A percentile compares a stretch with the other conserved stretches of the same genome.
These are phyloP conservation scores for Puccinia polysora DNA, from an alignment of 1,284 basidiomycete genomes.

Conservation along the genomic window DNA sequence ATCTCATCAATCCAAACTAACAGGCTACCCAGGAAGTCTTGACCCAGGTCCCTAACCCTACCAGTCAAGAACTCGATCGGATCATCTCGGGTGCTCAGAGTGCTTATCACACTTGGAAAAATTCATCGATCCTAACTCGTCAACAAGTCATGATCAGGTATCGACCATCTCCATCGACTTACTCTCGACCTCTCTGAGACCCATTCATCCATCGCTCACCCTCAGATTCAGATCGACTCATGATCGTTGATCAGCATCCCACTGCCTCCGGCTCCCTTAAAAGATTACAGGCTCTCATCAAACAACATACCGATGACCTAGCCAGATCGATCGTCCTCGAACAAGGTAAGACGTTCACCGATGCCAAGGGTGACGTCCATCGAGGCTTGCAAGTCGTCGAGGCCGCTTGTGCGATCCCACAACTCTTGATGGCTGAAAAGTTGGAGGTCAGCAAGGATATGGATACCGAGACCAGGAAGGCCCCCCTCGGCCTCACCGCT, in stretches of 20 bases:
- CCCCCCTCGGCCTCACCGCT: slow-evolving; percentile 64
- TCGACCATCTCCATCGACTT: slow-evolving; percentile 47
- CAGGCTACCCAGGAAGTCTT: slow-evolving; percentile 84
- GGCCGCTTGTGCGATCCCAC: slow-evolving; percentile 74
- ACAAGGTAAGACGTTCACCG: slow-evolving; percentile 57
- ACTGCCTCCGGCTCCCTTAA: neutral
- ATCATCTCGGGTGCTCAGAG: slow-evolving; percentile 81
- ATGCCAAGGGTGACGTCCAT: slow-evolving; percentile 89
- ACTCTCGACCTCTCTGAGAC: no score
- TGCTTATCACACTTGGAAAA: slow-evolving; percentile 85
- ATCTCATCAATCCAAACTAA: neutral
- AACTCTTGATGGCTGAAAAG: slow-evolving; percentile 78
- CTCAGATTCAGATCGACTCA: neutral
- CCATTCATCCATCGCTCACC: neutral
- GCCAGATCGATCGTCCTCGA: slow-evolving; percentile 58
- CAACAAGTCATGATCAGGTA: slow-evolving; percentile 87
- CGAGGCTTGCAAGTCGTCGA: slow-evolving; percentile 94
- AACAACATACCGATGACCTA: slow-evolving; percentile 64
- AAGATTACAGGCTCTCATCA: slow-evolving; percentile 70
- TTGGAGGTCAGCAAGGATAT: slow-evolving; percentile 94
- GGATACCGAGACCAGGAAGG: slow-evolving; percentile 77
- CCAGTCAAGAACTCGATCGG: slow-evolving; percentile 70
- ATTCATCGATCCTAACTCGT: slow-evolving; percentile 74
- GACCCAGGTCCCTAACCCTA: slow-evolving; percentile 83
- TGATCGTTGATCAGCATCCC: neutral